Percentiles rank a stretch among this genome's conserved stretches.
phyloP scores from a whole-genome alignment of 2,329 filamentous ascomycete genomes.

The Calonectria hongkongensis region DNA sequence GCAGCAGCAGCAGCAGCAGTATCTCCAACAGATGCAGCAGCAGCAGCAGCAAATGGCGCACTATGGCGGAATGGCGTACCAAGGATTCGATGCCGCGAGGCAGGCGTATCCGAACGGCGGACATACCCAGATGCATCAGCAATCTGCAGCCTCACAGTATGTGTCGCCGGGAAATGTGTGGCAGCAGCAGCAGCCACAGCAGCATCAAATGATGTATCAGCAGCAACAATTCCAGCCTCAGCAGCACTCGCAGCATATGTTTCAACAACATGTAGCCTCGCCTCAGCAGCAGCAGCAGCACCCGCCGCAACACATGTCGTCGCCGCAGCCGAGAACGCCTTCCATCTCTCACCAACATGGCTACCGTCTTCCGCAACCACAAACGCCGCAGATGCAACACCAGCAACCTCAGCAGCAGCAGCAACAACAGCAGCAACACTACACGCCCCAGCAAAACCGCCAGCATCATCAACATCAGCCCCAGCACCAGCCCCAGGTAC shows the following conservation, averaged over 20 bases:
- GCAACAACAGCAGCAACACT: slow-evolving; percentile 32
- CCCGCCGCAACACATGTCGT: slow-evolving; percentile 42
- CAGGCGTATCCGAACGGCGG: slow-evolving; percentile 44
- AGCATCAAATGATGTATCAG: slow-evolving; percentile 52
- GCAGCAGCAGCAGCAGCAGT: slow-evolving; percentile 53
- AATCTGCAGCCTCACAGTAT: slow-evolving; percentile 51
- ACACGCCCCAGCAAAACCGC: slow-evolving; percentile 40
- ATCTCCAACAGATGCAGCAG: slow-evolving; percentile 49
- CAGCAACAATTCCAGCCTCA: slow-evolving; percentile 55
- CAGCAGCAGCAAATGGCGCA: slow-evolving; percentile 51
- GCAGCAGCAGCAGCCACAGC: slow-evolving; percentile 55
- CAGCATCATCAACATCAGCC: slow-evolving; percentile 44
- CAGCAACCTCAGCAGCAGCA: slow-evolving; percentile 43
- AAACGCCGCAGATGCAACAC: slow-evolving; percentile 39
- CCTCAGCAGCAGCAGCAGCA: slow-evolving; percentile 51
- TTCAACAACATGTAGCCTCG: slow-evolving; percentile 55
- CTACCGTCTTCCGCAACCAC: slow-evolving; percentile 47
- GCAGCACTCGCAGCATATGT: slow-evolving; percentile 61
- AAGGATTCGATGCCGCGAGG: slow-evolving; percentile 49
- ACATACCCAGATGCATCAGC: slow-evolving; percentile 51
- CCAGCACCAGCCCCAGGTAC: slow-evolving; percentile 43
- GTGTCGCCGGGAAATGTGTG: slow-evolving; percentile 55
- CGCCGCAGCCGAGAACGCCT: slow-evolving; percentile 50
- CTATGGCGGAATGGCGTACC: slow-evolving; percentile 51
- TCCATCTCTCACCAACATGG: slow-evolving; percentile 50